Percentiles rank a stretch among this genome's conserved stretches.
Evolutionary conservation across 1,284 basidiomycete genomes (phyloP).

Genomic region (Tylopilus sp.): DNA sequence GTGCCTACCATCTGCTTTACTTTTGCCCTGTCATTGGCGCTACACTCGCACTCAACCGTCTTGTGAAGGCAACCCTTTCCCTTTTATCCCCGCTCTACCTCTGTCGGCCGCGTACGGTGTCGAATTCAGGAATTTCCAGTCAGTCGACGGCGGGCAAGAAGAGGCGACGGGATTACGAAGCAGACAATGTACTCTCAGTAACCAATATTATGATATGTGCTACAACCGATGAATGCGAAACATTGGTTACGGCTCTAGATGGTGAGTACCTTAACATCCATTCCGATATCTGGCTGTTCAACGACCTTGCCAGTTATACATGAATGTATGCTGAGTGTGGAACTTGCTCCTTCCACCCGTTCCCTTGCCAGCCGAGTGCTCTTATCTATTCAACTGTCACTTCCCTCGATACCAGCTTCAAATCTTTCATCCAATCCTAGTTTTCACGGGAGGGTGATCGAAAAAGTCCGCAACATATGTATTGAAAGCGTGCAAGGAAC

Average conservation of each 20-base stretch:
- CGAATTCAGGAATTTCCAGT: slow-evolving; percentile 15
- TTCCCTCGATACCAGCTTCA: slow-evolving; percentile 55
- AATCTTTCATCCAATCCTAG: slow-evolving; percentile 51
- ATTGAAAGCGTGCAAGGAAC: slow-evolving; percentile 51
- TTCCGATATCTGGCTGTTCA: slow-evolving; percentile 7
- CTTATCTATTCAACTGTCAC: slow-evolving; percentile 50
- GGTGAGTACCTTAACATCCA: slow-evolving; percentile 40
- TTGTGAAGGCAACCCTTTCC: slow-evolving; percentile 53
- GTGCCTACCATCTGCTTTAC: slow-evolving; percentile 43
- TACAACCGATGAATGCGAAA: slow-evolving; percentile 48
- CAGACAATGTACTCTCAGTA: slow-evolving; percentile 70
- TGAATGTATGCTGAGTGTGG: slow-evolving; percentile 45
- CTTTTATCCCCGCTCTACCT: slow-evolving; percentile 49
- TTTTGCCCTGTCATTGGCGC: slow-evolving; percentile 48
- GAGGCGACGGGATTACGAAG: slow-evolving; percentile 69
- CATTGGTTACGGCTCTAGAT: slow-evolving; percentile 56
- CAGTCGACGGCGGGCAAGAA: slow-evolving; percentile 69
- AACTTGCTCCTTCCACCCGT: slow-evolving; percentile 49
- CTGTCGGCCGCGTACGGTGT: slow-evolving; percentile 35
- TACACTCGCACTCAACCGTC: slow-evolving; percentile 47
- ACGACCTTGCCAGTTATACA: slow-evolving; percentile 43
- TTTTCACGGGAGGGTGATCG: slow-evolving; percentile 44
- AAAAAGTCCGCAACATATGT: slow-evolving; percentile 46
- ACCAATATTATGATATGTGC: slow-evolving; percentile 49
- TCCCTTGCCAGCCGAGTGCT: slow-evolving; percentile 59